Evolutionary conservation across 2,329 filamentous ascomycete species (phyloP).

Genomic region (Pseudogymnoascus sp.): DNA sequence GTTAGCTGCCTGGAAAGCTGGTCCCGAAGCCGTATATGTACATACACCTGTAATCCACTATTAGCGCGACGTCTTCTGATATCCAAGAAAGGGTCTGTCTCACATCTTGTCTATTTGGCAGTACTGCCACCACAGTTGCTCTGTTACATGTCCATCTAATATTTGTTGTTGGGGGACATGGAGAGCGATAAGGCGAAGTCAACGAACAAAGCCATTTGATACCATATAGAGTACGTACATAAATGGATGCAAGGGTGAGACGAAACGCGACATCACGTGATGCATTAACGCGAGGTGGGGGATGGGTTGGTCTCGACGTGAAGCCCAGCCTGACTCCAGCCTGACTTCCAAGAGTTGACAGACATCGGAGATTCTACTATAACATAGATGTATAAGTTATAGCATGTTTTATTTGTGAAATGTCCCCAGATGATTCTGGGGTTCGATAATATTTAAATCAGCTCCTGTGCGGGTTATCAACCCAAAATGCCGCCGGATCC

Average conservation of each 20-base stretch:
- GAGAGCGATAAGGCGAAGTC: neutral
- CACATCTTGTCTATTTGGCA: conserved; percentile 3
- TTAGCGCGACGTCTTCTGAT: neutral
- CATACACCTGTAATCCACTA: conserved; percentile 5
- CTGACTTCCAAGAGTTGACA: neutral
- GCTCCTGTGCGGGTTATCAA: neutral
- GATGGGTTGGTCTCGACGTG: neutral
- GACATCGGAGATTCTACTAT: neutral
- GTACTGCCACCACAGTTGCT: neutral
- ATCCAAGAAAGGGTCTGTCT: neutral
- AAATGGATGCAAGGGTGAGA: conserved; percentile 1
- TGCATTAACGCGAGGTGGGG: neutral
- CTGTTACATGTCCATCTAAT: conserved; percentile 1
- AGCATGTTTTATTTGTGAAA: conserved; percentile 3
- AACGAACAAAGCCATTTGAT: neutral
- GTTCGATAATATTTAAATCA: neutral
- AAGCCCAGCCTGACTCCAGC: neutral
- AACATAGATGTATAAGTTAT: conserved; percentile 4
- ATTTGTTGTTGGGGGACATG: neutral
- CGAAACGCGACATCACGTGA: conserved; percentile 1
- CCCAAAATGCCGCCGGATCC: conserved; percentile 19
- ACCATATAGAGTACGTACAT: neutral
- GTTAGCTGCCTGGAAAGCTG: neutral
- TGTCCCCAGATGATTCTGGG: conserved; percentile 3
- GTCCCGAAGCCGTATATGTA: neutral